A percentile compares a stretch with the other conserved stretches of the same genome.
Evolutionary conservation across 306 rosid genomes (phyloP).

Genomic region (Cicer bijugum): DNA sequence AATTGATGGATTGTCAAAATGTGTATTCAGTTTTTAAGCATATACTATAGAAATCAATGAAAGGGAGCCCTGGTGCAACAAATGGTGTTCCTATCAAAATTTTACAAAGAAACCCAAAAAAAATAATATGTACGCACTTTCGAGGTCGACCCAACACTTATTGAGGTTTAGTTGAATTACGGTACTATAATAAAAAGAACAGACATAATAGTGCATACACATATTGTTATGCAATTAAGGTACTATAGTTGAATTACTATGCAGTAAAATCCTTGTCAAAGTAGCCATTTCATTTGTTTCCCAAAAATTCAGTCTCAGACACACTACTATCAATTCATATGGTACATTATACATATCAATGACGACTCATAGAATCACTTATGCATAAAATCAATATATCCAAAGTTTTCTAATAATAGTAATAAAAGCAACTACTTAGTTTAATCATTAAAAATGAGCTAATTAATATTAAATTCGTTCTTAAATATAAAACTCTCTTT

Average conservation of each 20-base stretch:
- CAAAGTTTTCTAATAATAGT: background rate
- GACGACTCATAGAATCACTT: constrained; percentile 28
- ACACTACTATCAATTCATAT: constrained; percentile 15
- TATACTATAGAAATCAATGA: constrained; percentile 16
- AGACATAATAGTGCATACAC: background rate
- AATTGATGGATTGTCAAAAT: constrained; percentile 26
- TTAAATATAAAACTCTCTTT: no score
- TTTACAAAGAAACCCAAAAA: no score
- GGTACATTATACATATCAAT: constrained; percentile 5
- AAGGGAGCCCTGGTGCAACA: background rate
- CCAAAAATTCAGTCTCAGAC: constrained; percentile 8
- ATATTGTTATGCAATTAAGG: background rate
- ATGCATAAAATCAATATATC: constrained; percentile 25
- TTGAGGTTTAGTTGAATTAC: no score
- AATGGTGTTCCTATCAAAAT: no score
- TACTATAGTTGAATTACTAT: constrained; percentile 17
- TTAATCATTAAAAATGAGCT: background rate
- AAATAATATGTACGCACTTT: no score
- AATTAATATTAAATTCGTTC: no score
- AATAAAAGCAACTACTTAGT: constrained; percentile 24
- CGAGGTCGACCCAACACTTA: no score
- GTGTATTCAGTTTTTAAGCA: background rate
- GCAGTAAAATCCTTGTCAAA: background rate
- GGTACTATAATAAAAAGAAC: no score
- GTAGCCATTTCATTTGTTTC: background rate